Base-by-base conservation (phyloP, 2,329 filamentous ascomycete genomes). In the Beauveria bassiana region DNA sequence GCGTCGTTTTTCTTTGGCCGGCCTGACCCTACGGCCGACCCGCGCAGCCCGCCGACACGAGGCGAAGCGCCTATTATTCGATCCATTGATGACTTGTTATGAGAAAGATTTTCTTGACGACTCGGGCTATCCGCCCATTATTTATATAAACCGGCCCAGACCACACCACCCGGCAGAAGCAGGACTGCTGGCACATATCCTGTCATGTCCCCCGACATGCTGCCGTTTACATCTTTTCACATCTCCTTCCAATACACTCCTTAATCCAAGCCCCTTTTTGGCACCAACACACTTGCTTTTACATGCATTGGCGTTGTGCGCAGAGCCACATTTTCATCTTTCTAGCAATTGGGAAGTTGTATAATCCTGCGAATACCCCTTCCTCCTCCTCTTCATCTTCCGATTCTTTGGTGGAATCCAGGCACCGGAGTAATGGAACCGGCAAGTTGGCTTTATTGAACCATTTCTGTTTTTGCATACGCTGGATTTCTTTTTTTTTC, bases 41-140 rank as follows among this genome's bases (percentile, higher is more conserved):
- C 90, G 16, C 78, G 90, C 67, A 92, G 89, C 70, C 89, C 89
- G 18, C 87, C 88, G 0, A 89, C 87, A 14, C 85, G 83, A 68
- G 89, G 89, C 45, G 87, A 89, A 71, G 86, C 85, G 62, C 88
- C 89, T 3, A 92, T 93, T 64, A 85, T 86, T 57, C 81, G 89
- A 61, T 92, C 87, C 62, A 93, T 93, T 68, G 87, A 90, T 71
- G 89, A 92, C 69, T 78, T 91, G 57, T 77, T 93, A 73, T 92
- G 80, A 78, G 59, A 58, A 34, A 22, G 22, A 47, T 61, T 61
- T 22, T 31, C 57, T 52, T 60, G 31, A 49, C 51, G 59, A 61
- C 38, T 53, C 16, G 42, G 43, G 31, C 8, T 38, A 14, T 10
- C 12, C 5, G 9, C 43, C 43, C 20, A 14, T 14, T 10, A 14